phyloP scores from a whole-genome alignment of 164 flowering plant species.

The Annona cherimola region DNA sequence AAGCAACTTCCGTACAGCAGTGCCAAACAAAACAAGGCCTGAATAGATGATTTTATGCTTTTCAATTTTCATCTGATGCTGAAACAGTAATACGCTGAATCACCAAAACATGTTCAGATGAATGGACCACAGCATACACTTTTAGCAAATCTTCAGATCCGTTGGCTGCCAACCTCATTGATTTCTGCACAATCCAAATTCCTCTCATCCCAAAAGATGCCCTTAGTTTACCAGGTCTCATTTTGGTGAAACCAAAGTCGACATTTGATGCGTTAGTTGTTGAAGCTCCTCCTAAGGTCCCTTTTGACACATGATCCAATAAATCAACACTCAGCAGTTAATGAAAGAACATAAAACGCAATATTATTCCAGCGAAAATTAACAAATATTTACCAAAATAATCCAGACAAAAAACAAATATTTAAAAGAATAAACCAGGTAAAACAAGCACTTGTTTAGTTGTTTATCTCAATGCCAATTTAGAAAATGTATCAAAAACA shows the following conservation, averaged over 20 bases:
- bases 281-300: slow-evolving; percentile 43
- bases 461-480: too few species aligned
- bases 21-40: too few species aligned
- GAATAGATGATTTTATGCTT: too few species aligned
- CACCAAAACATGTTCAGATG: slow-evolving; percentile 14
- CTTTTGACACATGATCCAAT: slow-evolving; percentile 29
- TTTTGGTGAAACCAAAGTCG: slow-evolving; percentile 18
- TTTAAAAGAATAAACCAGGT: too few species aligned
- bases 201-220: slow-evolving; percentile 11
- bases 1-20: too few species aligned
- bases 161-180: slow-evolving; percentile 17
- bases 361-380: background rate
- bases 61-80: background rate
- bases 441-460: too few species aligned
- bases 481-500: too few species aligned
- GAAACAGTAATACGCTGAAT: background rate
- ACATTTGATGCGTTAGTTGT: slow-evolving; percentile 28
- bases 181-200: slow-evolving; percentile 15
- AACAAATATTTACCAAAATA: background rate
- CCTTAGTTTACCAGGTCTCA: slow-evolving; percentile 18
- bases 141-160: slow-evolving; percentile 19
- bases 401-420: background rate
- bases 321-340: background rate
- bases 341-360: background rate
- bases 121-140: slow-evolving; percentile 18